Evolutionary conservation across 2,329 filamentous ascomycete species (phyloP).

Genomic region (Claviceps monticola): DNA sequence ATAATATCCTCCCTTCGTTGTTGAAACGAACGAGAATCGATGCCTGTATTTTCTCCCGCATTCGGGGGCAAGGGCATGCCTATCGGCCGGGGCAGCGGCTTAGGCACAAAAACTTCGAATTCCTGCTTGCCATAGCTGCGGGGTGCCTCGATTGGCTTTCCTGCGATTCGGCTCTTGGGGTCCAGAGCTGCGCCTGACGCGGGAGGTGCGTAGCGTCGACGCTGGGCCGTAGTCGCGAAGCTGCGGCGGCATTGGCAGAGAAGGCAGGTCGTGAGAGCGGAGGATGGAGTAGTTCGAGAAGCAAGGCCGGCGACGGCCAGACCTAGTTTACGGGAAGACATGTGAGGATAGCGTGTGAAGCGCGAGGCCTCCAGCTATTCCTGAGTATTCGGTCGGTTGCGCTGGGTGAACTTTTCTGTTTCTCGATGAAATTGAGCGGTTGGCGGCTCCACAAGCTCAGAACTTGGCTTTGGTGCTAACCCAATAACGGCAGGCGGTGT

Average conservation of each 20-base stretch:
- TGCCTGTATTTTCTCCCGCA: slow-evolving; percentile 68
- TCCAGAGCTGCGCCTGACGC: slow-evolving; percentile 22
- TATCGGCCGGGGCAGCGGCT: slow-evolving; percentile 58
- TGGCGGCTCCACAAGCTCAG: background rate
- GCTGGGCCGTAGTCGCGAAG: slow-evolving; percentile 30
- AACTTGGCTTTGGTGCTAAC: background rate
- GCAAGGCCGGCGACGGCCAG: slow-evolving; percentile 15
- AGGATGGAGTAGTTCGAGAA: slow-evolving; percentile 5
- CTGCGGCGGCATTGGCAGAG: slow-evolving; percentile 37
- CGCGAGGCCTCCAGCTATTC: background rate
- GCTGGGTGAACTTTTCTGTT: background rate
- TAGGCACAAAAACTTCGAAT: slow-evolving; percentile 40
- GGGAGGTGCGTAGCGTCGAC: slow-evolving; percentile 19
- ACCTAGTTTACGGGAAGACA: slow-evolving; percentile 20
- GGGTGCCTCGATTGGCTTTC: slow-evolving; percentile 42
- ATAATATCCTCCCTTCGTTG: slow-evolving; percentile 69
- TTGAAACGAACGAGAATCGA: slow-evolving; percentile 51
- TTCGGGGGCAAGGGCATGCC: slow-evolving; percentile 63
- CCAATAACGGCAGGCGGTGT: slow-evolving; percentile 1
- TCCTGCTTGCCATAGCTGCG: slow-evolving; percentile 43
- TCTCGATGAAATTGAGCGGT: background rate
- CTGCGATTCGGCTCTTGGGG: slow-evolving; percentile 24
- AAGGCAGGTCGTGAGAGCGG: slow-evolving; percentile 28
- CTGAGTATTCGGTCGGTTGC: no score
- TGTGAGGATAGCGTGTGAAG: slow-evolving; percentile 4